Evolutionary conservation across 1,284 basidiomycete genomes (phyloP).

Genomic region (Ganoderma lingzhi): DNA sequence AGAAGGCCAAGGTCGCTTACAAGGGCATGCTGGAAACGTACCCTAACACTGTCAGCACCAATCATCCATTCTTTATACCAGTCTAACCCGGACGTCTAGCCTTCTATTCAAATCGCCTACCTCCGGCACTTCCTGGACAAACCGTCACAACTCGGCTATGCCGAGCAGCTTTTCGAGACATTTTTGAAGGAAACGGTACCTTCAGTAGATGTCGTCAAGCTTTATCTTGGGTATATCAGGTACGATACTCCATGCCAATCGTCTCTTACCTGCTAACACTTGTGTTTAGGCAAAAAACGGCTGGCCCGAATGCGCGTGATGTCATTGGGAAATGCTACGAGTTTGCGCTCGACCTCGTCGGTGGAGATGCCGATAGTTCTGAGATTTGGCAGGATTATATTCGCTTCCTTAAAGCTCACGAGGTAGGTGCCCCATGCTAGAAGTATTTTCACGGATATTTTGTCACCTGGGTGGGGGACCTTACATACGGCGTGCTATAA

Average conservation of each 20-base stretch:
- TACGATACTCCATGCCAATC: constrained; percentile 45
- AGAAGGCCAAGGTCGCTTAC: constrained; percentile 74
- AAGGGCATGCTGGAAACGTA: constrained; percentile 79
- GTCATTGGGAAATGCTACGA: constrained; percentile 92
- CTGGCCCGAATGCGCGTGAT: constrained; percentile 67
- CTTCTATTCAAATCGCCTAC: constrained; percentile 82
- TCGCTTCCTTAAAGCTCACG: constrained; percentile 83
- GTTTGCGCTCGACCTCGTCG: constrained; percentile 91
- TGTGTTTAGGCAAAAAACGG: constrained; percentile 47
- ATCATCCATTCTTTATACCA: constrained; percentile 15
- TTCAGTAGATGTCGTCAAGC: constrained; percentile 88
- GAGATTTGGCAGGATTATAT: constrained; percentile 86
- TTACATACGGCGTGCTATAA: too few species aligned
- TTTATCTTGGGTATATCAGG: constrained; percentile 86
- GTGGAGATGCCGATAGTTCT: constrained; percentile 82
- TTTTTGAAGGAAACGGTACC: constrained; percentile 81
- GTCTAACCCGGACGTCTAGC: constrained; percentile 50
- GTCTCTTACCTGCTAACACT: neutral
- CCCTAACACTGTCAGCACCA: constrained; percentile 79
- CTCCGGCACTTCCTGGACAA: constrained; percentile 76
- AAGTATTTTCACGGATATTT: too few species aligned
- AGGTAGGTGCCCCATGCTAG: too few species aligned
- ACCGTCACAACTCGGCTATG: constrained; percentile 68
- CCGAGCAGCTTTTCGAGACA: constrained; percentile 81
- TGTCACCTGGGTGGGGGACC: too few species aligned